A percentile compares a stretch with the other conserved stretches of the same genome.
Conservation (phyloP, 352 stramenopile genomes). For the Achlya hypogyna region DNA sequence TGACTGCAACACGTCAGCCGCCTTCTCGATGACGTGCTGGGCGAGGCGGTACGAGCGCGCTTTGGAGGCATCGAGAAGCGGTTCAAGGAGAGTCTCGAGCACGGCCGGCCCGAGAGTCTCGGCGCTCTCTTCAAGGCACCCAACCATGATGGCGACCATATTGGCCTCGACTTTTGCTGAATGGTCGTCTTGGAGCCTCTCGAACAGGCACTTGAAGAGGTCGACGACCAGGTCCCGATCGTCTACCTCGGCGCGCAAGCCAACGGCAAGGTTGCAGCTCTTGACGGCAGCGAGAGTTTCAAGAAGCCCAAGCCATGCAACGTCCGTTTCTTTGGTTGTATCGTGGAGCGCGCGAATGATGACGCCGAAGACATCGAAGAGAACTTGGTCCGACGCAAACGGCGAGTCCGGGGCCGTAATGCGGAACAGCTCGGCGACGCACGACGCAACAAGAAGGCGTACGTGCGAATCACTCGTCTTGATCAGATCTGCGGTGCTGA, state of each 20-base stretch:
- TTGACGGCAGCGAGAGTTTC: slow-evolving; percentile 57
- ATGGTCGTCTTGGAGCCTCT: slow-evolving; percentile 49
- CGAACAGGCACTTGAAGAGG: slow-evolving; percentile 58
- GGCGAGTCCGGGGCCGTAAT: slow-evolving; percentile 53
- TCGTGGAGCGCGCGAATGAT: slow-evolving; percentile 28
- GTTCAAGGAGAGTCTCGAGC: slow-evolving; percentile 22
- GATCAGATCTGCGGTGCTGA: slow-evolving; percentile 23
- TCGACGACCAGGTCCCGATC: slow-evolving; percentile 42
- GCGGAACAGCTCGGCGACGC: slow-evolving; percentile 61
- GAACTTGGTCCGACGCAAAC: slow-evolving; percentile 51
- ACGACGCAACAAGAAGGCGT: slow-evolving; percentile 53
- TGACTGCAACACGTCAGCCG: slow-evolving; percentile 53
- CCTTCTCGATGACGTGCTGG: slow-evolving; percentile 61
- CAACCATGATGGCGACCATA: slow-evolving; percentile 64
- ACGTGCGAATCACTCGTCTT: slow-evolving; percentile 45
- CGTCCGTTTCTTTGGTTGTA: slow-evolving; percentile 15
- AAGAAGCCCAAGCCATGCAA: slow-evolving; percentile 29
- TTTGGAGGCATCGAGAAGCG: slow-evolving; percentile 41
- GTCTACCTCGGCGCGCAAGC: slow-evolving; percentile 23
- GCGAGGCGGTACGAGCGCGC: slow-evolving; percentile 44
- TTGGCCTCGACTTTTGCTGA: slow-evolving; percentile 58
- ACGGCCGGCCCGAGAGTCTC: slow-evolving; percentile 37
- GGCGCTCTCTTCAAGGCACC: slow-evolving; percentile 71
- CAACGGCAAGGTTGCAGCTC: slow-evolving; percentile 44
- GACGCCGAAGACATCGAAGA: slow-evolving; percentile 65